phyloP scores from a whole-genome alignment of 495 filamentous ascomycete species.

The Xylaria longipes region DNA sequence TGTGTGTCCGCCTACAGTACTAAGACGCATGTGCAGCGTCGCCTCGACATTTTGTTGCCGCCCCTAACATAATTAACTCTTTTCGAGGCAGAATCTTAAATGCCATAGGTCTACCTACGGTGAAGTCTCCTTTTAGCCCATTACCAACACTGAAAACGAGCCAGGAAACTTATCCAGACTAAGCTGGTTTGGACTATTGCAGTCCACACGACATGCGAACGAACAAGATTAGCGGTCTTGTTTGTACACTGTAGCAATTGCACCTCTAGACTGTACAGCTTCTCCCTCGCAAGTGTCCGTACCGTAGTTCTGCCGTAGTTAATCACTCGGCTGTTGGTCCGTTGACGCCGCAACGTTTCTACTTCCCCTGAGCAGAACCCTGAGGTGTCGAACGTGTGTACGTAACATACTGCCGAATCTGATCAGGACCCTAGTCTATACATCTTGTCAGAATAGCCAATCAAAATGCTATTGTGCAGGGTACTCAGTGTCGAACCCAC shows the following conservation, averaged over 20 bases:
- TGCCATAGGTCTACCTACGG: neutral
- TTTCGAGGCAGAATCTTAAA: neutral
- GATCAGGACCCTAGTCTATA: neutral
- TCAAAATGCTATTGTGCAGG: neutral
- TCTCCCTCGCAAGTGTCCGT: neutral
- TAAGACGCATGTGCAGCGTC: conserved; percentile 3
- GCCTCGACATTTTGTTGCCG: neutral
- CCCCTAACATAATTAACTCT: neutral
- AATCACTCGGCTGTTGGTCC: neutral
- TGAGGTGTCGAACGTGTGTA: neutral
- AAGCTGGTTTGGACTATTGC: neutral
- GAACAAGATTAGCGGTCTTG: neutral
- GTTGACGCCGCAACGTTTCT: conserved; percentile 5
- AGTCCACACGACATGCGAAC: neutral
- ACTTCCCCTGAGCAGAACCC: conserved; percentile 3
- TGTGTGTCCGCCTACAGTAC: conserved; percentile 12
- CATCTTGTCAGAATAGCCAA: neutral
- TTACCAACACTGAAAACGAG: neutral
- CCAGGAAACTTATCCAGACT: neutral
- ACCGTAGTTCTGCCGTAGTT: too few species aligned
- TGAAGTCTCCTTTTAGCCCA: neutral
- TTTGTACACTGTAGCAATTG: neutral
- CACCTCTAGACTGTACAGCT: neutral
- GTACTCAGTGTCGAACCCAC: conserved; percentile 3
- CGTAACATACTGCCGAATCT: neutral